These are phyloP conservation scores for Pezicula neosporulosa DNA, from an alignment of 2,329 filamentous ascomycete species.

Conservation along the genomic window DNA sequence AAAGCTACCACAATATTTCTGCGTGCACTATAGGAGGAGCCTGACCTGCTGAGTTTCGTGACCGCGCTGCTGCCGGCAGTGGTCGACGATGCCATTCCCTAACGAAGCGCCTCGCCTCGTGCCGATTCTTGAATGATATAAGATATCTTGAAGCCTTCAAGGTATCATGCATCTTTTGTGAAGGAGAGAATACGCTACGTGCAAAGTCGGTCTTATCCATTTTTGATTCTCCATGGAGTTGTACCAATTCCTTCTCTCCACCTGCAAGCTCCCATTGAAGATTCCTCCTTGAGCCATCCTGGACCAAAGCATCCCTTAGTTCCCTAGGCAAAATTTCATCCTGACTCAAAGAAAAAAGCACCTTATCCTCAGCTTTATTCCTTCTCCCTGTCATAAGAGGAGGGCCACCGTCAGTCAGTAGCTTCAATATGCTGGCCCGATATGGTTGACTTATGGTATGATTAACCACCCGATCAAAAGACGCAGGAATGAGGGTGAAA, in stretches of 20 bases:
- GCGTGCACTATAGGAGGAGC: slow-evolving; percentile 36
- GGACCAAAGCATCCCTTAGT: slow-evolving; percentile 15
- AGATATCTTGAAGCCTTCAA: slow-evolving; percentile 17
- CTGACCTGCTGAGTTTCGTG: slow-evolving; percentile 30
- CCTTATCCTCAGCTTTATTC: slow-evolving; percentile 19
- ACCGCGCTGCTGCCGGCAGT: slow-evolving; percentile 31
- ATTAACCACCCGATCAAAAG: slow-evolving; percentile 30
- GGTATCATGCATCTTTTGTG: not conserved
- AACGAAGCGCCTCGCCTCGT: slow-evolving; percentile 40
- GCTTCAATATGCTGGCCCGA: slow-evolving; percentile 22
- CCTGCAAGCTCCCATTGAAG: slow-evolving; percentile 27
- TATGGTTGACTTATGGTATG: slow-evolving; percentile 31
- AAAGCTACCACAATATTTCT: slow-evolving; percentile 43
- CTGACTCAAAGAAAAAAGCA: slow-evolving; percentile 23
- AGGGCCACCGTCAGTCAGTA: slow-evolving; percentile 33
- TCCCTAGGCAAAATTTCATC: slow-evolving; percentile 13
- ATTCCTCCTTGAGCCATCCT: slow-evolving; percentile 27
- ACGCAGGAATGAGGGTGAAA: slow-evolving; percentile 48
- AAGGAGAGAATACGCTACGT: not conserved
- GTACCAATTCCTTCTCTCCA: slow-evolving; percentile 3
- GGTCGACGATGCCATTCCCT: slow-evolving; percentile 47
- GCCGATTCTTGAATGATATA: slow-evolving; percentile 24
- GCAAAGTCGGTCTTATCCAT: no score
- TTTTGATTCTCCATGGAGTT: not conserved
- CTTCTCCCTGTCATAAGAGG: slow-evolving; percentile 12